A percentile compares a stretch with the other conserved stretches of the same genome.
Conservation (phyloP, 1,284 basidiomycete species). For the Pyrrhoderma lamaoense region DNA sequence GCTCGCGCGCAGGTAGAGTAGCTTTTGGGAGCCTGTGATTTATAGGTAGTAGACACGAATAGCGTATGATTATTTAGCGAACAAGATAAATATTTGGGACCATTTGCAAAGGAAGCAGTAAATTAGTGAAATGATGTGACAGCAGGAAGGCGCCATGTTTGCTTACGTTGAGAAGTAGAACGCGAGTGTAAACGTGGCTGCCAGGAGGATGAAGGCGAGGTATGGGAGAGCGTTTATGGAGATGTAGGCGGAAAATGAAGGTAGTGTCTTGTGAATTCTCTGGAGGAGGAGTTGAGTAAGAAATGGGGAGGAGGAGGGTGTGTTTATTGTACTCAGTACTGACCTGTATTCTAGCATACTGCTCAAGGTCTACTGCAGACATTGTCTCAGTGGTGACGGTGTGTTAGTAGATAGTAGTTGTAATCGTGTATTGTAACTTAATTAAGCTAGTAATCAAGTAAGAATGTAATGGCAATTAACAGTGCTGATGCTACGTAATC, state of each 20-base stretch:
- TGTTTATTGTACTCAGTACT: constrained; percentile 19
- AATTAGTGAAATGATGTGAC: constrained; percentile 5
- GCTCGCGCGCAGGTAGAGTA: constrained; percentile 60
- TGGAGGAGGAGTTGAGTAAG: constrained; percentile 23
- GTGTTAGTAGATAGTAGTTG: not conserved
- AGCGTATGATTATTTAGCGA: constrained; percentile 13
- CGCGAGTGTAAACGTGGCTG: constrained; percentile 67
- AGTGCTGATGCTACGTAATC: not conserved
- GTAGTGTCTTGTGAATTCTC: constrained; percentile 45
- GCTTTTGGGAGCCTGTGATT: constrained; percentile 60
- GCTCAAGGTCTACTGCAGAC: constrained; percentile 21
- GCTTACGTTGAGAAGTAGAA: constrained; percentile 89
- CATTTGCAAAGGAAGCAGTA: not conserved
- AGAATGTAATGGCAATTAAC: too few relatives aligned
- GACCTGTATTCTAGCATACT: constrained; percentile 39
- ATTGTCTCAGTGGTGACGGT: constrained; percentile 22
- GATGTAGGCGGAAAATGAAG: constrained; percentile 63
- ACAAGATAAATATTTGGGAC: not conserved
- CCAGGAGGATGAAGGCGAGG: constrained; percentile 66
- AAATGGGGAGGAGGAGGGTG: constrained; percentile 5
- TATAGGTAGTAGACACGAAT: too few relatives aligned
- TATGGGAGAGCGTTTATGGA: constrained; percentile 60
- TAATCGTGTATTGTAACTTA: not conserved
- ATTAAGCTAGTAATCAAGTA: too few relatives aligned
- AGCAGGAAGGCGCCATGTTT: constrained; percentile 7